Conservation (phyloP, 179 eudicot genomes). For the Actinidia arguta region DNA sequence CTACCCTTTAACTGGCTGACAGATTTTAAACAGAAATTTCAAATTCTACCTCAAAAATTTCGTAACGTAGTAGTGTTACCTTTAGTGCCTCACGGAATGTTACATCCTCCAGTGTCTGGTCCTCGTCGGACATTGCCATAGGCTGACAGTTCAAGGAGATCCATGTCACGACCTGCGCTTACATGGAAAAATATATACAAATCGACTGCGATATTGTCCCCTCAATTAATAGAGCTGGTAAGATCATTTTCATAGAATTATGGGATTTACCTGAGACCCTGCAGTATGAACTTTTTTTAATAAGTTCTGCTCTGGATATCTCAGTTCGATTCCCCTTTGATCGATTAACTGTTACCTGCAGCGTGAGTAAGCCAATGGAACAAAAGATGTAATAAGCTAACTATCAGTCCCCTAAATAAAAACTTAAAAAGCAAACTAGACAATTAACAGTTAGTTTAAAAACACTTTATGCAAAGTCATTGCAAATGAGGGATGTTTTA, state of each 20-base stretch:
- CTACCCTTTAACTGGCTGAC: not conserved
- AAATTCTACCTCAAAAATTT: not conserved
- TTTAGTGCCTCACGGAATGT: conserved; percentile 55
- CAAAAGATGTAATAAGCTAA: not conserved
- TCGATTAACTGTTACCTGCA: conserved; percentile 67
- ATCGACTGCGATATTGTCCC: not conserved
- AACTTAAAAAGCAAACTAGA: not conserved
- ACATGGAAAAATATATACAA: not conserved
- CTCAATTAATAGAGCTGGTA: not conserved
- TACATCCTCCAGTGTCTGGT: conserved; percentile 88
- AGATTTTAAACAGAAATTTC: not conserved
- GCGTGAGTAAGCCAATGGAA: not conserved
- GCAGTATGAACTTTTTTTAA: conserved; percentile 66
- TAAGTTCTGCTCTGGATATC: conserved; percentile 61
- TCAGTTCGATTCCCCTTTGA: conserved; percentile 71
- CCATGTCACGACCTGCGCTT: conserved; percentile 73
- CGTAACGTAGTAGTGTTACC: not conserved
- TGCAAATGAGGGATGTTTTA: not conserved
- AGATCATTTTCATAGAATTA: not conserved
- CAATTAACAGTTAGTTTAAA: not conserved
- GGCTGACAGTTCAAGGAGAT: conserved; percentile 82
- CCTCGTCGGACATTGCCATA: conserved; percentile 87
- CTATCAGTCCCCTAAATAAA: not conserved
- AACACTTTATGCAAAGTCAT: not conserved
- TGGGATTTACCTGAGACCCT: conserved; percentile 56